Evolutionary conservation across 116 monocot genomes (phyloP).

Genomic region (Papilionanthe hybrid): DNA sequence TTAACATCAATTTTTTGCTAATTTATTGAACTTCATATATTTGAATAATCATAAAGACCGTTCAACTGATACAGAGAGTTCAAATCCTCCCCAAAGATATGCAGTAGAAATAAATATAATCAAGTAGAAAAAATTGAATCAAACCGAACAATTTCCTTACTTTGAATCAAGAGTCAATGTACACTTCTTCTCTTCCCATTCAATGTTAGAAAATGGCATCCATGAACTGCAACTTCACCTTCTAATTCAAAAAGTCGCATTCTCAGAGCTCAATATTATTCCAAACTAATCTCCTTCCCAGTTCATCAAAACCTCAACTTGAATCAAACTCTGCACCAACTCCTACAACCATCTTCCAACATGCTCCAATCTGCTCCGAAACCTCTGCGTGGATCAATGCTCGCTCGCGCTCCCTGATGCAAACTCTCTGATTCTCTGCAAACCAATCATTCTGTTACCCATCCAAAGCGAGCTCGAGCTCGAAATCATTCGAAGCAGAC

Average conservation of each 20-base stretch:
- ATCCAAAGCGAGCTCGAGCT: conserved; percentile 66
- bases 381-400: conserved; percentile 11
- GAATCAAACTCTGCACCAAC: neutral
- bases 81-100: too few species aligned
- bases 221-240: too few species aligned
- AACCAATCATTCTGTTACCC: conserved; percentile 39
- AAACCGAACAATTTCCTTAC: neutral
- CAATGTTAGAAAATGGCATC: neutral
- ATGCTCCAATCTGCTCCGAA: neutral
- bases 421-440: conserved; percentile 51
- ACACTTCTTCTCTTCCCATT: neutral
- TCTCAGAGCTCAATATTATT: too few species aligned
- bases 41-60: too few species aligned
- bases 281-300: too few species aligned
- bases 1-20: too few species aligned
- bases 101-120: too few species aligned
- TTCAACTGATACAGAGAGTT: too few species aligned
- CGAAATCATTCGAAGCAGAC: conserved; percentile 54
- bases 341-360: neutral
- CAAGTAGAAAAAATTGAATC: too few species aligned
- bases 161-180: neutral
- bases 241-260: too few species aligned
- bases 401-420: conserved; percentile 65
- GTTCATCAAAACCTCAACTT: neutral
- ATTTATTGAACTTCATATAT: too few species aligned